Conservation (phyloP, 169 alveolate genomes). For the Prorocentrum cordatum region DNA sequence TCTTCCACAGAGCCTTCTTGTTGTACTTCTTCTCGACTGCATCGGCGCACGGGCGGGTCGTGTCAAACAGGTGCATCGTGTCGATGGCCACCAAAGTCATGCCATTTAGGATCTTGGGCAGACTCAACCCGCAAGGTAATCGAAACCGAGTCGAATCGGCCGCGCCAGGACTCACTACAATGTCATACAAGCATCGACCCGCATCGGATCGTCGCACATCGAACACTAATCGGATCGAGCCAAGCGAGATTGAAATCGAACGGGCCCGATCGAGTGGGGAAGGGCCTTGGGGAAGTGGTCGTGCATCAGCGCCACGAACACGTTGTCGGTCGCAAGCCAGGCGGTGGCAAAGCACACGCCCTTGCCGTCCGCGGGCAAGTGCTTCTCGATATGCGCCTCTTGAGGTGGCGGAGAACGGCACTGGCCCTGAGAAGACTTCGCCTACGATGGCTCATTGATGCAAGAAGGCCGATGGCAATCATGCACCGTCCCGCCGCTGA, state of each 20-base stretch:
- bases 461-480: too few relatives aligned
- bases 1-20: too few relatives aligned
- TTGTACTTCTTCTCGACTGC: too few relatives aligned
- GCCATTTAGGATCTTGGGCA: background rate
- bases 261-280: too few relatives aligned
- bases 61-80: constrained; percentile 59
- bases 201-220: background rate
- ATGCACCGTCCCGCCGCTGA: too few relatives aligned
- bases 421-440: too few relatives aligned
- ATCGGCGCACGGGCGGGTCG: constrained; percentile 44
- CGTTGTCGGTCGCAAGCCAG: constrained; percentile 70
- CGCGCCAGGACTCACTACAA: background rate
- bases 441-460: too few relatives aligned
- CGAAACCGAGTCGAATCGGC: background rate
- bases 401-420: too few relatives aligned
- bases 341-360: constrained; percentile 59
- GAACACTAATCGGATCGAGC: background rate
- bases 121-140: background rate
- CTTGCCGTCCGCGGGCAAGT: constrained; percentile 66
- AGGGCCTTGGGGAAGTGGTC: constrained; percentile 67
- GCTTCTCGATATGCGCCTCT: constrained; percentile 40
- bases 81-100: constrained; percentile 67
- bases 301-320: constrained; percentile 62
- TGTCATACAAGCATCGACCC: background rate
- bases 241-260: background rate